A percentile compares a stretch with the other conserved stretches of the same genome.
Evolutionary conservation across 2,329 filamentous ascomycete genomes (phyloP).

Genomic region (Esteya vermicola): DNA sequence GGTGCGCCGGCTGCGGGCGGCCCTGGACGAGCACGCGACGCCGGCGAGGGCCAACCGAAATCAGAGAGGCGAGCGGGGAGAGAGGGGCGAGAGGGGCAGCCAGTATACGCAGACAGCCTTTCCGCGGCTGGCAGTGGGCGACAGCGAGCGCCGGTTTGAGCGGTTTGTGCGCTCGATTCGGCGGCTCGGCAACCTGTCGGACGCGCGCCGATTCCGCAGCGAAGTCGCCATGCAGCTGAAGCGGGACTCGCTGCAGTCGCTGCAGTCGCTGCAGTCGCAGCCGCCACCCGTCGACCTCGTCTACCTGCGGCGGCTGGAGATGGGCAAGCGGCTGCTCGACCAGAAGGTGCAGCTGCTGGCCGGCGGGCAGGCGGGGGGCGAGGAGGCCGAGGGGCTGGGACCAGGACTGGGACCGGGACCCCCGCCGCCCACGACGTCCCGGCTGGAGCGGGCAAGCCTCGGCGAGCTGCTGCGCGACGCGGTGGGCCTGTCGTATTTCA

Average conservation of each 20-base stretch:
- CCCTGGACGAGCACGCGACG: slow-evolving; percentile 84
- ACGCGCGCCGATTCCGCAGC: slow-evolving; percentile 82
- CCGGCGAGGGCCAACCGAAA: no score
- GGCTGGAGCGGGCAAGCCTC: slow-evolving; percentile 60
- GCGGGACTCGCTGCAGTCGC: slow-evolving; percentile 55
- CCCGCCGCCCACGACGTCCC: slow-evolving; percentile 32
- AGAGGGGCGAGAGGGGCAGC: slow-evolving; percentile 28
- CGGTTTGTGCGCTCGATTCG: slow-evolving; percentile 83
- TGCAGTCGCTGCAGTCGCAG: not conserved
- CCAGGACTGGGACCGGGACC: not conserved
- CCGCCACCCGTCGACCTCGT: slow-evolving; percentile 22
- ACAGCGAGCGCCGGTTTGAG: slow-evolving; percentile 87
- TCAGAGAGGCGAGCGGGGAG: no score
- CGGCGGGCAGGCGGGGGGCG: slow-evolving; percentile 39
- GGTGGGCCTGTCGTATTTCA: slow-evolving; percentile 90
- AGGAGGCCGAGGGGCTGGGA: not conserved
- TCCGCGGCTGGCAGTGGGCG: slow-evolving; percentile 64
- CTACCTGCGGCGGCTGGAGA: slow-evolving; percentile 80
- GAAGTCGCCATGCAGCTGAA: slow-evolving; percentile 88
- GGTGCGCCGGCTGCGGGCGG: slow-evolving; percentile 79
- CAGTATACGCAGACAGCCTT: slow-evolving; percentile 39
- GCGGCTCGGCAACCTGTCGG: slow-evolving; percentile 79
- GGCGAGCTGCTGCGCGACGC: slow-evolving; percentile 81
- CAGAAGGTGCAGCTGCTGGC: slow-evolving; percentile 76
- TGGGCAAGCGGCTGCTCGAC: slow-evolving; percentile 79